phyloP scores from a whole-genome alignment of 257 asterid species.

The Solanum verrucosum region DNA sequence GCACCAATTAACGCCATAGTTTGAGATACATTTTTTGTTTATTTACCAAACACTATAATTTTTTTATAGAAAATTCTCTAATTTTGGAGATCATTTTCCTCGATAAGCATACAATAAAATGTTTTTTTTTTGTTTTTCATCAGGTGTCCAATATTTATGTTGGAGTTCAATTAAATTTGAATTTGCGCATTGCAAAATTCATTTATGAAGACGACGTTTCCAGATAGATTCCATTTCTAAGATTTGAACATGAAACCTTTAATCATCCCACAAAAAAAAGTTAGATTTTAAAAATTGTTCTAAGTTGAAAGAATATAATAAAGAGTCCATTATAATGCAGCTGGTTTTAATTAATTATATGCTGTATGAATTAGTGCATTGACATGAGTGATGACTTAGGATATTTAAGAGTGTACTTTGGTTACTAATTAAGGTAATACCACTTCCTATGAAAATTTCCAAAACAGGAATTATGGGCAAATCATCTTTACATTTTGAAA shows the following conservation, averaged over 20 bases:
- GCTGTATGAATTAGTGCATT: background rate
- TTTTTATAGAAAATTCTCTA: no score
- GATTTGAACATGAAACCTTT: no score
- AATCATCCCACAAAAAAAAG: background rate
- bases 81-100: no score
- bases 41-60: no score
- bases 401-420: background rate
- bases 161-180: background rate
- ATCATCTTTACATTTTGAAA: background rate
- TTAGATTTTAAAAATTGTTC: background rate
- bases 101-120: no score
- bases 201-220: rapidly evolving
- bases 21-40: no score
- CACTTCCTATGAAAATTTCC: background rate
- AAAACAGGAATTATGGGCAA: constrained; percentile 1
- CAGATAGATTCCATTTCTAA: no score
- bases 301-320: background rate
- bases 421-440: constrained; percentile 9
- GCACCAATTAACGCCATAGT: no score
- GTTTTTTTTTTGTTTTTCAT: no score
- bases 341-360: background rate
- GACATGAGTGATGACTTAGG: background rate
- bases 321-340: background rate
- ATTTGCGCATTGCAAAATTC: rapidly evolving
- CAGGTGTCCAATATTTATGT: no score